Evolutionary conservation across 495 filamentous ascomycete species (phyloP).

Genomic region (Cladorrhinum samala): DNA sequence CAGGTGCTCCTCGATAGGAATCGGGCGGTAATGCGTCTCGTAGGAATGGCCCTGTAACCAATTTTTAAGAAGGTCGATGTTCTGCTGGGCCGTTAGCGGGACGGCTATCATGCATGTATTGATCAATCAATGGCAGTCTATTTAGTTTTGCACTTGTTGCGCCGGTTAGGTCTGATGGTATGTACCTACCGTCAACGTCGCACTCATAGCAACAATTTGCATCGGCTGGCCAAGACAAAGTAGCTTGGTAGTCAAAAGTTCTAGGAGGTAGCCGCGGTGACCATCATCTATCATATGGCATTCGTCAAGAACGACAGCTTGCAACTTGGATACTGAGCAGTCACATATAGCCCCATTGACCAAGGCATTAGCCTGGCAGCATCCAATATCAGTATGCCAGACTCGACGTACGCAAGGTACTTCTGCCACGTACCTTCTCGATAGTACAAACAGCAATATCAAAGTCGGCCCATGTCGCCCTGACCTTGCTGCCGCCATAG

Average conservation of each 20-base stretch:
- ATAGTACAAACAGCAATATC: conserved; percentile 80
- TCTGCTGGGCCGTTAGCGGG: too few relatives aligned
- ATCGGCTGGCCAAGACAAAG: conserved; percentile 61
- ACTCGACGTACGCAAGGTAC: too few relatives aligned
- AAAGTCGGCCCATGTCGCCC: conserved; percentile 63
- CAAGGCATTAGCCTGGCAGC: conserved; percentile 64
- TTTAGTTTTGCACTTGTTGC: too few relatives aligned
- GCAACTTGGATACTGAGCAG: conserved; percentile 57
- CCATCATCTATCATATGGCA: conserved; percentile 79
- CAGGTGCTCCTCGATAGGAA: conserved; percentile 69
- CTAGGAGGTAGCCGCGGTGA: conserved; percentile 71
- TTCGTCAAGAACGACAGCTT: conserved; percentile 70
- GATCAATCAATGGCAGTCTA: too few relatives aligned
- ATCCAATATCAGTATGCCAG: neutral
- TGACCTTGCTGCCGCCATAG: conserved; percentile 65
- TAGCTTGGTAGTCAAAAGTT: conserved; percentile 74
- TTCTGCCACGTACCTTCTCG: conserved; percentile 56
- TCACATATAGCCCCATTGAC: conserved; percentile 72
- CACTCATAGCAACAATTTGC: conserved; percentile 80
- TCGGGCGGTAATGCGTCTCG: conserved; percentile 65
- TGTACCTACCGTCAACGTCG: conserved; percentile 67
- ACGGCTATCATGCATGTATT: too few relatives aligned
- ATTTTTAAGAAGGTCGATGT: conserved; percentile 58
- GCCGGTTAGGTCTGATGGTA: too few relatives aligned
- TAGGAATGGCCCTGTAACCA: conserved; percentile 72